Percentiles rank a stretch among this genome's conserved stretches.
Conservation (phyloP, 208 protist genomes). For the Wallacemonas sp. region DNA sequence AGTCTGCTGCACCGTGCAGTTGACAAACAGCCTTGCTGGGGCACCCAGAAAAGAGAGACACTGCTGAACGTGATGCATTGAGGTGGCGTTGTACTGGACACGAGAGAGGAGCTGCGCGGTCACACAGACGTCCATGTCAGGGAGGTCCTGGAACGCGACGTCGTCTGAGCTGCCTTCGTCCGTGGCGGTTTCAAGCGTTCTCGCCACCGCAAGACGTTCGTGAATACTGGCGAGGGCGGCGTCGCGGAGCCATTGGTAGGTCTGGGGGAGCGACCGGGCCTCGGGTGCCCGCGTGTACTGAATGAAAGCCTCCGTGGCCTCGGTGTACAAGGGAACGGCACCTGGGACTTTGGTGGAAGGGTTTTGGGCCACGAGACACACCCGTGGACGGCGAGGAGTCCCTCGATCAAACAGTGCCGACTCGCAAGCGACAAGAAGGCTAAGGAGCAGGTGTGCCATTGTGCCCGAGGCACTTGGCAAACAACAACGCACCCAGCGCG, state of each 20-base stretch:
- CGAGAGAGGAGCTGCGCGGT: conserved; percentile 1
- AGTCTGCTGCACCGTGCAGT: conserved; percentile 36
- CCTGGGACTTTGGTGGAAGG: conserved; percentile 8
- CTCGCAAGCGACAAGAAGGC: conserved; percentile 16
- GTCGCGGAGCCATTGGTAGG: conserved; percentile 9
- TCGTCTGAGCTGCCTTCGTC: neutral
- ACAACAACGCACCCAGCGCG: conserved; percentile 9
- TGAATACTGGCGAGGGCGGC: conserved; percentile 8
- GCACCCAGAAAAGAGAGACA: conserved; percentile 25
- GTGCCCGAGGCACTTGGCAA: neutral
- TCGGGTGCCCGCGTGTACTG: conserved; percentile 25
- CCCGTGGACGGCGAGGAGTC: conserved; percentile 16
- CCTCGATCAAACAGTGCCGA: conserved; percentile 12
- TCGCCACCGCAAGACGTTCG: too few relatives aligned
- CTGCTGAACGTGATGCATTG: neutral
- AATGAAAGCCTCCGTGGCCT: conserved; percentile 36
- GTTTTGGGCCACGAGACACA: conserved; percentile 24
- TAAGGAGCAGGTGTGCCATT: neutral
- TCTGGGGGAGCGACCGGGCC: conserved; percentile 24
- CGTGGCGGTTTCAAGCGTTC: too few relatives aligned
- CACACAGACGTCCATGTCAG: conserved; percentile 12
- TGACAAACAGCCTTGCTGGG: conserved; percentile 22
- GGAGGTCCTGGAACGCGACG: neutral
- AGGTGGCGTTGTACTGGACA: neutral
- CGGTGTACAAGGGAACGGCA: conserved; percentile 31